Evolutionary conservation across 768 basidiomycete genomes (phyloP).

Genomic region (Wakefieldia striispora): DNA sequence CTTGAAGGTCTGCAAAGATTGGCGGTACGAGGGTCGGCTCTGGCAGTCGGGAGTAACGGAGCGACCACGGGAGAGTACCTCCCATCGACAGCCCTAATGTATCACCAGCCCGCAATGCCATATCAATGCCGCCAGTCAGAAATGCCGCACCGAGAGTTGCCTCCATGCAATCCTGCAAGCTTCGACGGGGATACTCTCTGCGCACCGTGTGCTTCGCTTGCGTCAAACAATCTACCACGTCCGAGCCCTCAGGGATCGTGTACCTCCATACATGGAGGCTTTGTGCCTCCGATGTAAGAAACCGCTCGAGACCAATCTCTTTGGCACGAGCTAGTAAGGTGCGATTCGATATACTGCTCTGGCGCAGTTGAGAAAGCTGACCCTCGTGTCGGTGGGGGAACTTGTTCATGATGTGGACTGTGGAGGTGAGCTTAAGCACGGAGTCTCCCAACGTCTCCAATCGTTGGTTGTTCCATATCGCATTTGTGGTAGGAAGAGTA

Average conservation of each 20-base stretch:
- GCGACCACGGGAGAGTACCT: conserved; percentile 62
- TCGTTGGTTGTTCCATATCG: conserved; percentile 77
- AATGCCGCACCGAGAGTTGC: conserved; percentile 79
- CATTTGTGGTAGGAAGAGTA: conserved; percentile 63
- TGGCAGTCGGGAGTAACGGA: conserved; percentile 46
- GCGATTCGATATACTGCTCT: conserved; percentile 65
- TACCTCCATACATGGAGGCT: conserved; percentile 61
- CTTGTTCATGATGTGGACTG: conserved; percentile 73
- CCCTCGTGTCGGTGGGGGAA: conserved; percentile 83
- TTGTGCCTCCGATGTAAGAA: conserved; percentile 57
- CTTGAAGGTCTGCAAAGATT: conserved; percentile 57
- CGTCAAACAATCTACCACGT: conserved; percentile 29
- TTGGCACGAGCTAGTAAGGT: conserved; percentile 67
- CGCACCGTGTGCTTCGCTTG: conserved; percentile 31
- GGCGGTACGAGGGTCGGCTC: conserved; percentile 37
- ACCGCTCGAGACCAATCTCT: conserved; percentile 59
- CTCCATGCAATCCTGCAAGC: conserved; percentile 88
- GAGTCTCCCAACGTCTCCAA: conserved; percentile 87
- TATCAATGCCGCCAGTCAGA: conserved; percentile 65
- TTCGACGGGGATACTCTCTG: conserved; percentile 60
- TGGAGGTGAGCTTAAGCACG: conserved; percentile 72
- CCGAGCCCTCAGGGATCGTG: conserved; percentile 38
- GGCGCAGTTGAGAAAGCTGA: conserved; percentile 65
- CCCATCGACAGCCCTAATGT: conserved; percentile 72
- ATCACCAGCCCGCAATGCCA: conserved; percentile 63